Evolutionary conservation across 306 rosid genomes (phyloP), one percentile per base, ranked within the genome.

Genomic region (Pueraria montana): DNA sequence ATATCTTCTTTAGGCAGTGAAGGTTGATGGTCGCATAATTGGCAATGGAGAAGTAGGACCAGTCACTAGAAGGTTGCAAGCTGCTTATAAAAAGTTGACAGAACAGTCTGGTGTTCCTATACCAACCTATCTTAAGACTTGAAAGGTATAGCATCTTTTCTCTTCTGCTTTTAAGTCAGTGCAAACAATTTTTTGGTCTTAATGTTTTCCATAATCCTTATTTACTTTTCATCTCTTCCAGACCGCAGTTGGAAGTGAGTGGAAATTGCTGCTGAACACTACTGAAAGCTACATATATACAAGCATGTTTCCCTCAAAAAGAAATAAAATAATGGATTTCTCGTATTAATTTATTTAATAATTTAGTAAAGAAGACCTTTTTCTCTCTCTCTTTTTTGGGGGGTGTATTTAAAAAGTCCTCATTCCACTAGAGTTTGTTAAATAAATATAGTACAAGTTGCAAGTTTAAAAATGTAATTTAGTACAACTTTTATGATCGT

Each of bases 11-110:
- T 87, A 93, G 99, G 97, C 91, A 18, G 92, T 92, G 68, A 91
- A 92, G 89, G 93, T 96, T 53, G 99, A 96, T 82, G 98, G 98
- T 4, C 99, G 96, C 50, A 79, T 71, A 48, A 88, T 94, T 78
- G 97, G 98, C 42, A 62, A 86, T 17, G 99, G 99, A 74, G 82
- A 90, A 87, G 92, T 93, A 40, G 98, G 98, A 56, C 88, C 92
- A 2, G 83, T 93, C 77, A 92, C 97, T 11, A 88, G 17, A 84
- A 88, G 85, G 49, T 58, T 96, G 89, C 97, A 96, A 85, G 88
- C 80, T 74, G 93, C 89, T 73, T 96, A 86, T 85, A 91, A 89
- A 77, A 88, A 80, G 64, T 73, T 94, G 87, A 96, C 99, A 2
- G 94, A 81, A 82, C 77, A 80, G 7, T 87, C 87, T 3, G 99